Evolutionary conservation across 352 stramenopile genomes (phyloP).

Genomic region (Phytophthora constricta): DNA sequence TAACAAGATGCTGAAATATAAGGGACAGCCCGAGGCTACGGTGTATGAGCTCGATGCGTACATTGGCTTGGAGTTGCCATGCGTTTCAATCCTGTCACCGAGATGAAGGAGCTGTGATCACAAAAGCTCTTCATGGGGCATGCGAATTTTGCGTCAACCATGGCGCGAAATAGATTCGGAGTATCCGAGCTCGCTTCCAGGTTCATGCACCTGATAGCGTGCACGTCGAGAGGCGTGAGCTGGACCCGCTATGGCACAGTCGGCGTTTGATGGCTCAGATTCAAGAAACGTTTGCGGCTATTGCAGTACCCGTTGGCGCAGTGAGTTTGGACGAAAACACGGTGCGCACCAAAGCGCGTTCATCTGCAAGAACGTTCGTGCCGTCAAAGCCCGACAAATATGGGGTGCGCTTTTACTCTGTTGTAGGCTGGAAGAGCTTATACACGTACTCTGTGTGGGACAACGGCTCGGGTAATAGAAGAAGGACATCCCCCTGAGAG

Average conservation of each 20-base stretch:
- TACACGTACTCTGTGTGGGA: slow-evolving; percentile 17
- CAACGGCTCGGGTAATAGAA: slow-evolving; percentile 9
- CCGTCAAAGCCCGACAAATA: slow-evolving; percentile 14
- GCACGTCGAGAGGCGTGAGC: neutral
- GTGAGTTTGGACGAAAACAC: slow-evolving; percentile 10
- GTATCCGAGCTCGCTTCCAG: slow-evolving; percentile 6
- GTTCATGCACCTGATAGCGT: slow-evolving; percentile 1
- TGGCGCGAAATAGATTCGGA: slow-evolving; percentile 5
- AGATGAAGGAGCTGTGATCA: slow-evolving; percentile 11
- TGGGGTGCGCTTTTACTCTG: slow-evolving; percentile 5
- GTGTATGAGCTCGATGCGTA: slow-evolving; percentile 10
- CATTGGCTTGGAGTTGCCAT: neutral
- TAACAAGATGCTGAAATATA: neutral
- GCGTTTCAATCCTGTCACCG: neutral
- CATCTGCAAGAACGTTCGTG: slow-evolving; percentile 6
- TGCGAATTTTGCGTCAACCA: slow-evolving; percentile 4
- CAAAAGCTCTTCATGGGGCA: slow-evolving; percentile 4
- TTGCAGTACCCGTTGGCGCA: neutral
- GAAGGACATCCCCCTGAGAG: neutral
- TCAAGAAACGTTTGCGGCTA: slow-evolving; percentile 1
- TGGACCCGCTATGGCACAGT: slow-evolving; percentile 6
- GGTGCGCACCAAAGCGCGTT: slow-evolving; percentile 11
- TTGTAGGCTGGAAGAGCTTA: slow-evolving; percentile 7
- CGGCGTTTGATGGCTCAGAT: neutral
- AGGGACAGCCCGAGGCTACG: neutral